Conservation (phyloP, 495 filamentous ascomycete genomes). For the Aspergillus asperescens region DNA sequence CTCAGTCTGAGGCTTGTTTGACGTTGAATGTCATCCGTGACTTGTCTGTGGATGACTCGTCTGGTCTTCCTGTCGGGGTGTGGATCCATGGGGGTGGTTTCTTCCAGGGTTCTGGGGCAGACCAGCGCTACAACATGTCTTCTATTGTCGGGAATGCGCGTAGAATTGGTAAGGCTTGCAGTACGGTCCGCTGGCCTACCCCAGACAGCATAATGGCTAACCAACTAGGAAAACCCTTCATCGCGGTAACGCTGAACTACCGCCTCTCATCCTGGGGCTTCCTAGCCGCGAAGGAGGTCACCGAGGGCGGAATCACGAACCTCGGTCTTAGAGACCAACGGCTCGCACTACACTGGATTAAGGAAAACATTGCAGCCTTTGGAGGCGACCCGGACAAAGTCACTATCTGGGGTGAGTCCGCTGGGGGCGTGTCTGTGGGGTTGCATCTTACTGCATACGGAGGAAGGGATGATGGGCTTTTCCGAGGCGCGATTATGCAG, state of each 20-base stretch:
- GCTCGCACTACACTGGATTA: conserved; percentile 57
- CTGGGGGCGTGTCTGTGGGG: conserved; percentile 11
- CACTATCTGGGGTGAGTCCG: conserved; percentile 61
- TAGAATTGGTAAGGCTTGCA: conserved; percentile 35
- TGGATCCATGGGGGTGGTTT: conserved; percentile 62
- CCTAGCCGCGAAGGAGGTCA: conserved; percentile 33
- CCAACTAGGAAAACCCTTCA: conserved; percentile 45
- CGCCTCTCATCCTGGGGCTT: conserved; percentile 53
- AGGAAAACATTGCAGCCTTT: conserved; percentile 52
- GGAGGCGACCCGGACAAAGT: conserved; percentile 54
- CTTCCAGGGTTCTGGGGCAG: conserved; percentile 38
- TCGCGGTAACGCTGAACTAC: conserved; percentile 59
- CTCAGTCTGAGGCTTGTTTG: conserved; percentile 48
- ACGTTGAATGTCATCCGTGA: conserved; percentile 51
- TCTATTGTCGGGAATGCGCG: conserved; percentile 45
- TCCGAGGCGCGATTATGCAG: conserved; percentile 5
- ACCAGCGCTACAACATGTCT: conserved; percentile 51
- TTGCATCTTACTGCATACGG: conserved; percentile 11
- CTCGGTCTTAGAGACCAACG: conserved; percentile 55
- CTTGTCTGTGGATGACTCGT: conserved; percentile 27
- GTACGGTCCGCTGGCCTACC: not conserved
- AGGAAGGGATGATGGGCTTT: conserved; percentile 10
- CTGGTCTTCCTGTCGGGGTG: conserved; percentile 43
- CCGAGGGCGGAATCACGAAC: conserved; percentile 46
- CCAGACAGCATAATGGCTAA: not conserved